Percentiles rank a stretch among this genome's conserved stretches.
phyloP scores from a whole-genome alignment of 75 land plant species.

The Pseudotsuga menziesii region DNA sequence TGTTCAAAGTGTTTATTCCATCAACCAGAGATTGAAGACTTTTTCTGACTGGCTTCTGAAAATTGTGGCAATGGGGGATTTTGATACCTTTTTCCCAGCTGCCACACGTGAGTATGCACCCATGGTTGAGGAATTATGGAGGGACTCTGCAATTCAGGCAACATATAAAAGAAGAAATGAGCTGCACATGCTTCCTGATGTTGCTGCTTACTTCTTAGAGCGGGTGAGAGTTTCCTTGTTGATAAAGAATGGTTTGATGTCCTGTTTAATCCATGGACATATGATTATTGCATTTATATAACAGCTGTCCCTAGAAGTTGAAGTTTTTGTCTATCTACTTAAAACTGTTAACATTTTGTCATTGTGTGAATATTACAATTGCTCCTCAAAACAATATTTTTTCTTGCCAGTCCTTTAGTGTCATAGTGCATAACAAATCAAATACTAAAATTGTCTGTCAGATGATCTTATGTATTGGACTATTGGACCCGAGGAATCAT shows the following conservation, averaged over 20 bases:
- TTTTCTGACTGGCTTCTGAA: constrained; percentile 88
- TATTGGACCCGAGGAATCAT: no score
- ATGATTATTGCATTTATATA: not conserved
- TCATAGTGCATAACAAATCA: no score
- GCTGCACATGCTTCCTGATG: constrained; percentile 59
- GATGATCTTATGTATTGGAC: no score
- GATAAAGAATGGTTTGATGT: not conserved
- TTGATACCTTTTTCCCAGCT: constrained; percentile 84
- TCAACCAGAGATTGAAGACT: constrained; percentile 60
- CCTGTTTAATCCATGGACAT: not conserved
- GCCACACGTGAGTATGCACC: constrained; percentile 82
- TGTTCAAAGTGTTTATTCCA: constrained; percentile 42
- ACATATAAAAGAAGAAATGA: constrained; percentile 74
- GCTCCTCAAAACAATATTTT: no score
- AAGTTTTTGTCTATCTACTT: no score
- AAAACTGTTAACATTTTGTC: no score
- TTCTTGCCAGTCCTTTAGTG: no score
- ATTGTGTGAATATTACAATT: no score
- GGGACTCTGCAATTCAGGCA: constrained; percentile 79
- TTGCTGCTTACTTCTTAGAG: constrained; percentile 76
- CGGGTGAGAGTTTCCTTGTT: constrained; percentile 43
- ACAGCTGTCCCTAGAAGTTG: not conserved
- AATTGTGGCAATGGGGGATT: constrained; percentile 63
- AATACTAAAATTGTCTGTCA: no score
- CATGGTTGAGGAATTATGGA: constrained; percentile 80